Conservation (phyloP, 129 eudicot species). For the Gnaphalium uliginosum region DNA sequence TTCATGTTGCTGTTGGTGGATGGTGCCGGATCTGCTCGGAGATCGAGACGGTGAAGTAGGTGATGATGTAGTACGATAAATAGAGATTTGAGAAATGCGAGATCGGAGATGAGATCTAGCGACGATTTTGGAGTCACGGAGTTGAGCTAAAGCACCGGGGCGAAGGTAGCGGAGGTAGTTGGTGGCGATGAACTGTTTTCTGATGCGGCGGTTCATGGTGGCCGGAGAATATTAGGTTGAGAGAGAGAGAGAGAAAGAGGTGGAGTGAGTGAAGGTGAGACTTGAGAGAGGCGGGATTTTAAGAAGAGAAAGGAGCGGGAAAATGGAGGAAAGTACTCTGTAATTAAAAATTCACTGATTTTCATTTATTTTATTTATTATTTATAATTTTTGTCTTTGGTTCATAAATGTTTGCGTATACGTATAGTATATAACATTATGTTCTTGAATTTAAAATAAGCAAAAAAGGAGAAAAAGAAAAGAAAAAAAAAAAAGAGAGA, state of each 20-base stretch:
- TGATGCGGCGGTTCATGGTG: conserved; percentile 43
- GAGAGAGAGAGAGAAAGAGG: neutral
- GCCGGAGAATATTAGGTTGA: conserved; percentile 6
- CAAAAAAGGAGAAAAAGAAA: no score
- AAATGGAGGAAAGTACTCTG: conserved; percentile 17
- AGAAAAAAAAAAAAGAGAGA: no score
- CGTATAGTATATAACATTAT: no score
- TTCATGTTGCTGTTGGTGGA: conserved; percentile 24
- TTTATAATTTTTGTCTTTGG: neutral
- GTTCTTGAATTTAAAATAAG: no score
- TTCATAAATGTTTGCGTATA: neutral
- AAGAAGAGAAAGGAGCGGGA: conserved; percentile 34
- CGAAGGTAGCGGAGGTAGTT: conserved; percentile 35
- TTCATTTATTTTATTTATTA: neutral
- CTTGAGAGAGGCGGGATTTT: conserved; percentile 37
- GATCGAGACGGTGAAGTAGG: conserved; percentile 33
- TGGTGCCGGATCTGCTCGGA: neutral
- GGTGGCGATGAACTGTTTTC: conserved; percentile 17
- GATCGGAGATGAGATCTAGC: conserved; percentile 44
- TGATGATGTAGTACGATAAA: conserved; percentile 26
- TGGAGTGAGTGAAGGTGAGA: neutral
- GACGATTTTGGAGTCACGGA: conserved; percentile 45
- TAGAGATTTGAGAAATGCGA: conserved; percentile 32
- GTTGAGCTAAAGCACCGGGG: conserved; percentile 44
- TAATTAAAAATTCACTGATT: neutral